These are phyloP conservation scores for Elsinoe necatrix DNA, from an alignment of 2,329 filamentous ascomycete species.

Conservation along the genomic window DNA sequence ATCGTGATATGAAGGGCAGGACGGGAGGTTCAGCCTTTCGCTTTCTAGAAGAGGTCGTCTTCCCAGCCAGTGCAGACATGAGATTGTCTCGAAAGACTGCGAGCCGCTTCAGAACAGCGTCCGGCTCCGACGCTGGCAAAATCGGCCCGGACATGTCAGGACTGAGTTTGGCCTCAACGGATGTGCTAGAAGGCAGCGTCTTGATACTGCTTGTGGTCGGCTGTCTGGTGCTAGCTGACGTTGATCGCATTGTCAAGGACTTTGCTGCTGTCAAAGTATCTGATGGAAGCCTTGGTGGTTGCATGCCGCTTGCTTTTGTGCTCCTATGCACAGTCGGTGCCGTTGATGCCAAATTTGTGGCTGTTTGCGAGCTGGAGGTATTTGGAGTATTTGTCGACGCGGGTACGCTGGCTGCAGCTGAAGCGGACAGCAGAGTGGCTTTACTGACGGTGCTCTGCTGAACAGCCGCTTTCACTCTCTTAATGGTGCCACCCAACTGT, in stretches of 20 bases:
- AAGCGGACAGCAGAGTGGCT: not conserved
- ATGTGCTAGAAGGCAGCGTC: not conserved
- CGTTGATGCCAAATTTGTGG: not conserved
- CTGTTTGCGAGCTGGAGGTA: not conserved
- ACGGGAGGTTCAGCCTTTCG: slow-evolving; percentile 20
- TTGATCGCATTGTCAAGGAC: slow-evolving; percentile 23
- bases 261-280: slow-evolving; percentile 1
- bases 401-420: not conserved
- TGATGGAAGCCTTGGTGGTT: not conserved
- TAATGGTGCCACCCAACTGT: not conserved
- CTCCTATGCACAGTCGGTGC: slow-evolving; percentile 8
- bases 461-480: not conserved
- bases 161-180: slow-evolving; percentile 14
- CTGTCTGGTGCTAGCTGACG: slow-evolving; percentile 22
- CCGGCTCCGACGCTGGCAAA: slow-evolving; percentile 36
- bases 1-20: slow-evolving; percentile 58
- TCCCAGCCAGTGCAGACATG: slow-evolving; percentile 34
- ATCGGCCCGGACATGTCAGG: slow-evolving; percentile 19
- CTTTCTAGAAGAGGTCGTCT: slow-evolving; percentile 31
- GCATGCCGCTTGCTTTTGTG: slow-evolving; percentile 17
- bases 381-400: not conserved
- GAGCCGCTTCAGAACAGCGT: slow-evolving; percentile 38
- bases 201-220: not conserved
- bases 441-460: not conserved
- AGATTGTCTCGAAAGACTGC: slow-evolving; percentile 40